Base-by-base conservation (phyloP, 139 green algal species). In the Picochlorum costavermella region DNA sequence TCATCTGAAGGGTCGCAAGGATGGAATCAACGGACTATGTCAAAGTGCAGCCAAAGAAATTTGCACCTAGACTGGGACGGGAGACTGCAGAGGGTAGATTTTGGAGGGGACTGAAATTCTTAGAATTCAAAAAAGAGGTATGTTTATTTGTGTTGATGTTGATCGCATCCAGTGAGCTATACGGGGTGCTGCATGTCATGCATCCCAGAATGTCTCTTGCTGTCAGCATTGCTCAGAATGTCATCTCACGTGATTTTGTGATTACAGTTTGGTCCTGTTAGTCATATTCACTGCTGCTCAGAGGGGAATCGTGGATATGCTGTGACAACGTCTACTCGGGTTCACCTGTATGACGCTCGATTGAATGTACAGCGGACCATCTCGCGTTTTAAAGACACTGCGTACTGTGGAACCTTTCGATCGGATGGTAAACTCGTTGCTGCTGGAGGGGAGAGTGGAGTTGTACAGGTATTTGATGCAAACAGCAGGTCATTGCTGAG, bases 401-500 rank as follows among this genome's bases (percentile, higher is more conserved):
- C 92, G 6, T 96, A 96, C 74, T 72, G 68, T 3, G 91, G 85
- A 50, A 81, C 12, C 26, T 94, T 92, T 49, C 69, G 92, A 5
- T 36, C 51, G 10, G 92, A 98, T 56, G 92, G 89, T 9, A 70
- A 79, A 36, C 72, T 97, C 44, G 40, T 98, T 13, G 82, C 84
- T 4, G 92, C 92, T 30, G 92, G 92, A 2, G 79, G 85, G 3
- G 84, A 96, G 66, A 78, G 83, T 64, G 83, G 86, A 5, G 64
- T 92, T 4, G 88, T 98, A 62, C 88, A 96, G 81, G 69, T 97
- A 4, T 95, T 97, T 64, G 88, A 97, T 49, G 49, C 66, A 8
- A 60, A 51, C 67, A 92, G 81, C 68, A 74, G 89, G 6, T 62
- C 69, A 4, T 61, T 97, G 58, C 75, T 97, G 71, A 84, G 91